Evolutionary conservation across 306 rosid species (phyloP).

Genomic region (Delonix regia): DNA sequence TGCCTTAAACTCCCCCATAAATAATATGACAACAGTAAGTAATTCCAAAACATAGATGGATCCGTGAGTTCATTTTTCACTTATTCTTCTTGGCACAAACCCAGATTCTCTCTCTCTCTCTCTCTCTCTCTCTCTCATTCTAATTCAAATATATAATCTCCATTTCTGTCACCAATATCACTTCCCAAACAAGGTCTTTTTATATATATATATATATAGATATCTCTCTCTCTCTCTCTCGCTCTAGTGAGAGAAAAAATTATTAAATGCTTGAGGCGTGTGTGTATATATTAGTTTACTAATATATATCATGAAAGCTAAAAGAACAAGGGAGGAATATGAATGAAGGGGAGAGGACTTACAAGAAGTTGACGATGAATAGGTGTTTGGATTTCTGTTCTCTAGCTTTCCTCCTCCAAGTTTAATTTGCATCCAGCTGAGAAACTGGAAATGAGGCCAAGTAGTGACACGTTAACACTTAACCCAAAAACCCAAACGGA

Average conservation of each 20-base stretch:
- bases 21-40: no score
- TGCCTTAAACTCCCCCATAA: no score
- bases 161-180: no score
- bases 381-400: conserved; percentile 44
- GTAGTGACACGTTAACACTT: background rate
- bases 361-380: conserved; percentile 38
- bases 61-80: background rate
- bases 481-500: no score
- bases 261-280: no score
- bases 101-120: background rate
- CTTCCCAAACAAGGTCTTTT: no score
- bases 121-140: background rate
- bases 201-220: no score
- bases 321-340: background rate
- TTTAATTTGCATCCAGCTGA: conserved; percentile 77
- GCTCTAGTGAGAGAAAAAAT: no score
- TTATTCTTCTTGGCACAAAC: background rate
- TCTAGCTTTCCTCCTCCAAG: conserved; percentile 58
- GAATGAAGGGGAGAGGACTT: conserved; percentile 15
- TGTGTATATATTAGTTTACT: no score
- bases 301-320: no score
- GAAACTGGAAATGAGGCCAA: conserved; percentile 51
- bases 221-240: no score
- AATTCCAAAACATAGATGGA: background rate
- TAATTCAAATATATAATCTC: no score